A percentile compares a stretch with the other conserved stretches of the same genome.
Evolutionary conservation across 495 filamentous ascomycete species (phyloP).

Genomic region (Elasticomyces elasticus): DNA sequence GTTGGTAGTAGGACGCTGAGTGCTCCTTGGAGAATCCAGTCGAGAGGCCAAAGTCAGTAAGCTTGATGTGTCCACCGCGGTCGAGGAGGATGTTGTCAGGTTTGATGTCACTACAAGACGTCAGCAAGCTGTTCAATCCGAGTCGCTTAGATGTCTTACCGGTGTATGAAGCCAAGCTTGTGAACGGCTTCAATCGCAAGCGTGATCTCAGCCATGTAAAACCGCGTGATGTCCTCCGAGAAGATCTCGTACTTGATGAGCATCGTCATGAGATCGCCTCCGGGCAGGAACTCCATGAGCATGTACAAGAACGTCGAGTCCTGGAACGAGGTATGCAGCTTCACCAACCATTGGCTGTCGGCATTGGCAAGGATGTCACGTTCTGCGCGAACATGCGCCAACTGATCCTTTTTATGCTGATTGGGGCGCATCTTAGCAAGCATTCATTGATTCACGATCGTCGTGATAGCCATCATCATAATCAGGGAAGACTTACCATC

Average conservation of each 20-base stretch:
- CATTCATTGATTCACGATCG: too few species aligned
- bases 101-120: conserved; percentile 78
- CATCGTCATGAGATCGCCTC: conserved; percentile 99
- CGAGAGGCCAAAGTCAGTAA: conserved; percentile 96
- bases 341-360: conserved; percentile 97
- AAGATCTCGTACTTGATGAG: conserved; percentile 99
- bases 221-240: conserved; percentile 94
- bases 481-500: conserved; percentile 46
- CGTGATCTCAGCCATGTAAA: conserved; percentile 98
- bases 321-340: conserved; percentile 95
- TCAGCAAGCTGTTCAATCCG: background rate
- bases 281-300: conserved; percentile 98
- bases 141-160: conserved; percentile 44
- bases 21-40: conserved; percentile 97
- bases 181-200: conserved; percentile 97
- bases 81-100: conserved; percentile 98
- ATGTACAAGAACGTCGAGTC: conserved; percentile 92
- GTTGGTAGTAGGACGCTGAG: conserved; percentile 95
- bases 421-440: too few species aligned
- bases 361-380: conserved; percentile 96
- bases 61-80: conserved; percentile 89
- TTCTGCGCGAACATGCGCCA: conserved; percentile 97
- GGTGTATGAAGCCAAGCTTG: conserved; percentile 95
- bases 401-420: conserved; percentile 93
- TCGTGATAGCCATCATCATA: background rate